Evolutionary conservation across 2,329 filamentous ascomycete genomes (phyloP).

Genomic region (Zymoseptoria brevis): DNA sequence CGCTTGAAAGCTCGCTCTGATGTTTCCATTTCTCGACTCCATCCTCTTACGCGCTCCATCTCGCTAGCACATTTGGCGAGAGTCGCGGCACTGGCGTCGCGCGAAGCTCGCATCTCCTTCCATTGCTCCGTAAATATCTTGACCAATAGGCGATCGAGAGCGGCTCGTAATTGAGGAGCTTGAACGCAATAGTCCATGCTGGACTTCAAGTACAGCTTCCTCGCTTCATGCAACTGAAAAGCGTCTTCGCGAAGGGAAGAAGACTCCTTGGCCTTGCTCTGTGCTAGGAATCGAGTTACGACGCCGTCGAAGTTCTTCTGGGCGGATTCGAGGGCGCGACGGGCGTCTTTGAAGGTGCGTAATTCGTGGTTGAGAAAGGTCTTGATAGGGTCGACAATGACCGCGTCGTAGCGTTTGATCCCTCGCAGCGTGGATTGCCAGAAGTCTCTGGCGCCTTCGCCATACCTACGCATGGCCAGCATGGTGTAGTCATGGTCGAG

Average conservation of each 20-base stretch:
- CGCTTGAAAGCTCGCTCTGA: conserved; percentile 76
- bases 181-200: conserved; percentile 89
- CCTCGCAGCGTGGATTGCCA: conserved; percentile 69
- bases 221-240: conserved; percentile 86
- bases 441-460: conserved; percentile 79
- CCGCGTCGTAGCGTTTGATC: conserved; percentile 67
- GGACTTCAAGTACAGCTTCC: conserved; percentile 82
- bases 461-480: conserved; percentile 73
- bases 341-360: conserved; percentile 75
- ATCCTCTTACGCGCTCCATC: conserved; percentile 85
- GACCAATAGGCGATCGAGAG: conserved; percentile 79
- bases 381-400: conserved; percentile 74
- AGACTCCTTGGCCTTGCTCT: conserved; percentile 89
- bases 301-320: conserved; percentile 80
- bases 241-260: conserved; percentile 89
- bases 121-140: conserved; percentile 78
- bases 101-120: conserved; percentile 69
- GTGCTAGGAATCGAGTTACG: conserved; percentile 70
- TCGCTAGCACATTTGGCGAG: conserved; percentile 65
- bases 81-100: conserved; percentile 54
- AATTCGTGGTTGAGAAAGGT: conserved; percentile 72
- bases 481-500: conserved; percentile 94
- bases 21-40: conserved; percentile 89
- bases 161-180: conserved; percentile 74
- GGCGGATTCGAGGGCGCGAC: conserved; percentile 64